Percentiles rank a stretch among this genome's conserved stretches.
Conservation (phyloP, 345 rosid genomes). For the Brassica rapa region DNA sequence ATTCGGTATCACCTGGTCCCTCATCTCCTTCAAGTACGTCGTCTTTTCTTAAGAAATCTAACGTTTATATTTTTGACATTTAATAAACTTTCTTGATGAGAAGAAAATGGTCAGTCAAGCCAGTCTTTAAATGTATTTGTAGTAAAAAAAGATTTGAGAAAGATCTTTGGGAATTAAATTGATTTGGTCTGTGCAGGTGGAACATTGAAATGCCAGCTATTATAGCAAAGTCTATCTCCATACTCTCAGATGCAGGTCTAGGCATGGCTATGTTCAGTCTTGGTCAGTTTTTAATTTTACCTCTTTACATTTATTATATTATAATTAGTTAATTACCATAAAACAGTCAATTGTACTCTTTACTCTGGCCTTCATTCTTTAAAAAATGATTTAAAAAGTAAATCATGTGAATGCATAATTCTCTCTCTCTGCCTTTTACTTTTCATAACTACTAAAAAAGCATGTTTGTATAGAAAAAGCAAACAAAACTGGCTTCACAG, state of each 20-base stretch:
- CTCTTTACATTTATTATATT: conserved; percentile 20
- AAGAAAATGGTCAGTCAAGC: background rate
- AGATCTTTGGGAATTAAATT: conserved; percentile 32
- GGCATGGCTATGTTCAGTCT: conserved; percentile 99
- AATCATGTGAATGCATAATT: conserved; percentile 36
- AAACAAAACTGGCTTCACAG: conserved; percentile 37
- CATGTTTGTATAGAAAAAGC: conserved; percentile 38
- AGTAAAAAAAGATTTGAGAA: conserved; percentile 25
- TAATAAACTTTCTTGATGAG: background rate
- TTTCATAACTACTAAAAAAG: background rate
- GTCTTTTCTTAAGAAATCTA: background rate
- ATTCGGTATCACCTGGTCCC: conserved; percentile 90
- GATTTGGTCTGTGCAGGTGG: conserved; percentile 69
- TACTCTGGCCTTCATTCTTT: conserved; percentile 28
- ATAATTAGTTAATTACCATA: conserved; percentile 8
- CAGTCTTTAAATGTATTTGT: background rate
- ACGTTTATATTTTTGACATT: background rate
- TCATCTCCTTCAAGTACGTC: conserved; percentile 91
- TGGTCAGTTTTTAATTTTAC: conserved; percentile 62
- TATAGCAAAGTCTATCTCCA: conserved; percentile 91
- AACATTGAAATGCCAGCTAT: conserved; percentile 91
- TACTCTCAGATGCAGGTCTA: conserved; percentile 99
- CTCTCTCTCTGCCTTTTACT: conserved; percentile 4
- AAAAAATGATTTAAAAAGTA: background rate
- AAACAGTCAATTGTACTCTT: conserved; percentile 34